Evolutionary conservation across 1,284 basidiomycete species (phyloP), one percentile per base, ranked within the genome.

Genomic region (Leccinum pachyderme): DNA sequence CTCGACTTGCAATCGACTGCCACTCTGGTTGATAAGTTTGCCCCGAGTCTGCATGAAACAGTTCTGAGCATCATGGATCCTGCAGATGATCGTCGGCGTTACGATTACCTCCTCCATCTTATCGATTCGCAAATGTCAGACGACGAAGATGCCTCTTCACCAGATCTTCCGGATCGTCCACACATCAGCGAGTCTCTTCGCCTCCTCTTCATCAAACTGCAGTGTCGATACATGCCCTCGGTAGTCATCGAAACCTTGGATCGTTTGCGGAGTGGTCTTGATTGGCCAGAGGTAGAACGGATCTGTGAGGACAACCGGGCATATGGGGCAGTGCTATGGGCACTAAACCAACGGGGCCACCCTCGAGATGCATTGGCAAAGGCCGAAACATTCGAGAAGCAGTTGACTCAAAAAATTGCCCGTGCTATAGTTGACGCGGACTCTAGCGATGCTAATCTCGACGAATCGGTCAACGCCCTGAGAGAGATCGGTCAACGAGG

Each of bases 321-420:
- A 6, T 89, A 82, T 61, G 87, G 93, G 57, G 92, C 88, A 3
- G 84, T 91, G 24, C 75, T 98, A 2, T 98, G 95, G 95, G 80
- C 86, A 1, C 72, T 89, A 49, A 83, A 94, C 64, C 80, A 81
- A 58, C 76, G 75, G 25, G 90, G 87, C 1, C 76, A 83, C 49
- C 81, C 87, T 2, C 73, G 75, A 33, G 79, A 80, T 28, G 91
- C 93, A 4, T 79, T 97, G 31, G 69, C 75, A 37, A 89, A 86
- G 59, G 81, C 87, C 0, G 84, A 86, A 39, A 65, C 65, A 0
- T 87, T 87, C 58, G 81, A 89, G 54, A 79, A 81, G 54, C 69
- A 68, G 15, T 70, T 89, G 52, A 83, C 84, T 0, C 73, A 76
- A 3, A 72, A 75, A 18, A 67, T 95, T 15, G 74, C 64, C 78